Evolutionary conservation across 2,329 filamentous ascomycete species (phyloP), one percentile per base, ranked within the genome.

Genomic region (Paecilomyces sp.): DNA sequence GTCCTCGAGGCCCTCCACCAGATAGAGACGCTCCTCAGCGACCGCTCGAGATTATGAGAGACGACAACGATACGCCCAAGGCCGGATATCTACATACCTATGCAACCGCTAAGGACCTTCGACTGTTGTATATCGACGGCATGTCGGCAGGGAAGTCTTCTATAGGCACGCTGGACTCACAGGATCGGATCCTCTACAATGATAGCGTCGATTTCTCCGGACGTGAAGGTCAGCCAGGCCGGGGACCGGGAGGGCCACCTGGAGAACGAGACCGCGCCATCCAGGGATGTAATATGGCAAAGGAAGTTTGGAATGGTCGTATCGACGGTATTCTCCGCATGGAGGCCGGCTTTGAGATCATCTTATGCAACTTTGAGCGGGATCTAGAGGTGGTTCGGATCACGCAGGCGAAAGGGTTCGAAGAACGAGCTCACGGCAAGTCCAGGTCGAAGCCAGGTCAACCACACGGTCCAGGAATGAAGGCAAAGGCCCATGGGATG

Each of bases 271-370:
- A 72, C 1, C 83, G 87, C 5, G 87, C 86, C 0, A 55, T 65
- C 1, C 76, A 78, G 1, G 72, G 89, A 1, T 91, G 88, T 69
- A 71, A 79, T 0, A 65, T 88, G 12, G 79, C 82, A 0, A 9
- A 71, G 53, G 61, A 72, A 66, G 58, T 84, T 70, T 86, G 83
- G 83, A 8, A 78, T 12, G 70, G 69, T 31, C 73, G 74, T 12
- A 75, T 89, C n/a, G 84, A 89, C 65, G 86, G 85, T 0, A 77
- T 89, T 25, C 71, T 90, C 1, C 81, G 88, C 11, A 87, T 87
- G 80, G 88, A 91, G 67, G 80, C 82, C 18, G 88, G 88, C 0
- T 90, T 90, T 63, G 88, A 91, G 70, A 79, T 89, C 57, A 87
- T 90, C 56, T 76, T 88, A 22, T 91, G 88, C 68, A 76, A 86